Base-by-base conservation (phyloP, 129 eudicot species). In the Saussurea involucrata region DNA sequence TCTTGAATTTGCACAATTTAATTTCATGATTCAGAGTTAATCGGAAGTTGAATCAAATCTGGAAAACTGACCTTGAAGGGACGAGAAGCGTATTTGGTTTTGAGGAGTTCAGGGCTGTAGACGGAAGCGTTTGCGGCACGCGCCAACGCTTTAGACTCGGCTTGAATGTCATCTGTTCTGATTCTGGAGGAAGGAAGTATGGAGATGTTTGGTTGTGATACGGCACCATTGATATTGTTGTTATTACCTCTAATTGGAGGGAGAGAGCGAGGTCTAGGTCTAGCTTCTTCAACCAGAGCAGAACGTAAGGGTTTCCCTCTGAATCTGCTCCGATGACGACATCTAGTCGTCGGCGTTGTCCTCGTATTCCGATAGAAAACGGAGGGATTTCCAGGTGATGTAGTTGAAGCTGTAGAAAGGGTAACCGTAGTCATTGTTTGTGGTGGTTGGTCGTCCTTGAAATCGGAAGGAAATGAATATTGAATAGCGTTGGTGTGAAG, bases 81-180 rank as follows among this genome's bases (percentile, higher is more conserved):
- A 24, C 96, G 93, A 63, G 90, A 84, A 66, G 88, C 89, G 77
- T 94, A 94, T 73, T 85, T 89, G n/a, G 33, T 13, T 32, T 86
- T 68, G 25, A 94, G 84, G 53, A 94, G 74, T 15, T 94, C 86
- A 5, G 97, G 88, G 57, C 85, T 89, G 74, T 95, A 95, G 1
- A 89, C 88, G 20, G 99, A 76, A 29, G 96, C 93, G 83, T 84
- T 75, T 15, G 82, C 81, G 3, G 99, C 94, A 20, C 99, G 92
- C 24, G 91, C 88, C 92, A 91, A 86, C 17, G 97, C 99, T 28
- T 40, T 88, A 11, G 90, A 88, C 76, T 95, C 99, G 0, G 99
- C 94, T 82, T 95, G 97, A 85, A 91, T 91, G 70, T 95, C 99
- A 33, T 87, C 96, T 0, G 94, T 84, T 66, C 96, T 90, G 77